Evolutionary conservation across 2,329 filamentous ascomycete genomes (phyloP), one percentile per base, ranked within the genome.

Genomic region (Paracoccidioides brasiliensis): DNA sequence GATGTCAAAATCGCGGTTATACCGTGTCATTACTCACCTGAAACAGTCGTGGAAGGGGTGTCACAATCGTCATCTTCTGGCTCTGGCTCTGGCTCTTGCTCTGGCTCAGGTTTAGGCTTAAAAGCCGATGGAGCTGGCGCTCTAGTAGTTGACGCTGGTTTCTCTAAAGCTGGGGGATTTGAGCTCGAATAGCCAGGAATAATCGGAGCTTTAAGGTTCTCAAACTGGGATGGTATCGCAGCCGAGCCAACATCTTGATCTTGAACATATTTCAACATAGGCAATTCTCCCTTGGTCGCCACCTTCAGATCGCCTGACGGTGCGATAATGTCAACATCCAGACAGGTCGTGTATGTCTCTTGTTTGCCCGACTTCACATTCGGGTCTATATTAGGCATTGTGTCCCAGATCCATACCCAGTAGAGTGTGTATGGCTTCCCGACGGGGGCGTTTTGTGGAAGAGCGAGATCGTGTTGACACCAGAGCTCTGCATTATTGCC

Each of bases 401-500:
- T 84, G 2, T 85, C 84, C 88, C 90, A 98, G 70, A 95, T 86
- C 93, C 93, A 97, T 48, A 96, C 85, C 91, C 91, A 97, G 76
- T 95, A 95, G 53, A 95, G 72, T 3, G 89, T 91, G 68, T 90
- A 88, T 33, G 78, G 78, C 35, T 83, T 79, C 46, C 82, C 82
- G 8, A 76, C 69, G n/a, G 78, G 70, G 49, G 82, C 74, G 62
- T 86, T 79, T 4, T 75, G 66, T 0, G 93, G 93, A 12, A 98
- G 74, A 64, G 83, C 77, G 50, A 96, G 74, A 65, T 93, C 84
- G 40, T 84, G 84, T 70, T 96, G 90, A 72, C 93, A 97, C 74
- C 79, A 84, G 52, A 90, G 75, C 79, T 80, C 69, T 77, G 77
- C 35, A 77, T 67, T 52, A 76, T 70, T 56, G 81, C 78, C 3